phyloP scores from a whole-genome alignment of 768 basidiomycete genomes.

The Arthromyces matolae region DNA sequence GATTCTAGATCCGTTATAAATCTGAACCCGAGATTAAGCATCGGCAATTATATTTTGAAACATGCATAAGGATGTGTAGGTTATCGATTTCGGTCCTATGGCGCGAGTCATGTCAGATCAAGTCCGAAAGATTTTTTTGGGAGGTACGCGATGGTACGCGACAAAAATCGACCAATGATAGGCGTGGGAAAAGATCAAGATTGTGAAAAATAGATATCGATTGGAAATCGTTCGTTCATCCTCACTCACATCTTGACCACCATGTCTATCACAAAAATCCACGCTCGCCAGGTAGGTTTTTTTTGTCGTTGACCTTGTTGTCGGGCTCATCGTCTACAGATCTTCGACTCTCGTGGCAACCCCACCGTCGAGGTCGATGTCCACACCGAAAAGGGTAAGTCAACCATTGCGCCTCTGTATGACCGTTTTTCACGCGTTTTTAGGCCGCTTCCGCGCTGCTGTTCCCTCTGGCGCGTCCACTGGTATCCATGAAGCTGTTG shows the following conservation, averaged over 20 bases:
- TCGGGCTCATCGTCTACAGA: slow-evolving; percentile 45
- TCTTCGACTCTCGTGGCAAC: slow-evolving; percentile 99
- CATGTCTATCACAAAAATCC: slow-evolving; percentile 92
- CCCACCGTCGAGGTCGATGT: slow-evolving; percentile 95
- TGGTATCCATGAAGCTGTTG: slow-evolving; percentile 96
- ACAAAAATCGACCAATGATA: slow-evolving; percentile 5
- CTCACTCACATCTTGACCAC: slow-evolving; percentile 25
- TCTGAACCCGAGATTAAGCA: slow-evolving; percentile 6
- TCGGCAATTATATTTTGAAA: background rate
- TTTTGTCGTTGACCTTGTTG: slow-evolving; percentile 7
- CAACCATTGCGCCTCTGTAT: background rate
- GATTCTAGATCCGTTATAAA: slow-evolving; percentile 2
- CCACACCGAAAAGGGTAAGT: slow-evolving; percentile 77
- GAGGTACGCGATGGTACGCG: background rate
- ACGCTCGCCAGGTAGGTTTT: slow-evolving; percentile 80
- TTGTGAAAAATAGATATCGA: slow-evolving; percentile 36
- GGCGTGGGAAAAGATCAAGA: slow-evolving; percentile 40
- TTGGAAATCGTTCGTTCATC: slow-evolving; percentile 24
- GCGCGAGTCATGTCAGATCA: background rate
- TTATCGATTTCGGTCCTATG: background rate
- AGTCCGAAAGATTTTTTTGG: slow-evolving; percentile 2
- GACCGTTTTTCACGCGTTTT: slow-evolving; percentile 10
- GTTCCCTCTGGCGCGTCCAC: slow-evolving; percentile 99
- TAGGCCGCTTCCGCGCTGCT: slow-evolving; percentile 89
- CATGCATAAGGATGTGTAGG: too few species aligned